Base-by-base conservation (phyloP, 2,329 filamentous ascomycete genomes). In the Aulographum hederae region DNA sequence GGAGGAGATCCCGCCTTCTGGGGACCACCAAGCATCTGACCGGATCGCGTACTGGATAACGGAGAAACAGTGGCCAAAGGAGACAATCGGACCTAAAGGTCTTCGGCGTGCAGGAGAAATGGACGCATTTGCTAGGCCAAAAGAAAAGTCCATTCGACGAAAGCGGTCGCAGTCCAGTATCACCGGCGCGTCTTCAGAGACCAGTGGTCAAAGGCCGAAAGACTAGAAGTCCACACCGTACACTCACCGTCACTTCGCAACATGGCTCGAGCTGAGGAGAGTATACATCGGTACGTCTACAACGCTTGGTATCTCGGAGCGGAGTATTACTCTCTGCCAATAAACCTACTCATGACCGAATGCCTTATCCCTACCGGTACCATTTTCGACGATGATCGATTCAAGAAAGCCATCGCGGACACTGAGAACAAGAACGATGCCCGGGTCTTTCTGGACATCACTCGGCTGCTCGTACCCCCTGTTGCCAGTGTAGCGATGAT, bases 211-310 rank as follows among this genome's bases (percentile, higher is more conserved):
- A 31, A 36, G 36, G 34, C 34, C 33, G 19, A 29, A 33, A 26
- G 44, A 45, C 29, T 35, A 42, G 31, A 47, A 44, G 34, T 43
- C 38, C 33, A 42, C 43, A 25, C 40, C 35, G 20, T 46, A 43
- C 28, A 26, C 31, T 20, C 41, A 54, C 40, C 34, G 42, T 29
- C 46, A 45, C 14, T 63, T 61, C 38, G 31, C 41, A 37, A 44
- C 33, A 11, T 28, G 56, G 1, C 57, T 62, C 33, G 41, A 38
- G 19, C 52, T 46, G 13, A 57, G 57, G 34, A 53, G 56, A 18
- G 55, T 47, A 39, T 58, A 50, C n/a, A 58, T 63, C 49, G 32
- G 30, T 12, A 43, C 52, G 31, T 54, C 45, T 2, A n/a, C n/a
- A n/a, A 32, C 45, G 2, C 35, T 46, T 4, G 53, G 40, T 8